Percentiles rank a stretch among this genome's conserved stretches.
Conservation (phyloP, 257 asterid species). For the Solanum gandarillasii region DNA sequence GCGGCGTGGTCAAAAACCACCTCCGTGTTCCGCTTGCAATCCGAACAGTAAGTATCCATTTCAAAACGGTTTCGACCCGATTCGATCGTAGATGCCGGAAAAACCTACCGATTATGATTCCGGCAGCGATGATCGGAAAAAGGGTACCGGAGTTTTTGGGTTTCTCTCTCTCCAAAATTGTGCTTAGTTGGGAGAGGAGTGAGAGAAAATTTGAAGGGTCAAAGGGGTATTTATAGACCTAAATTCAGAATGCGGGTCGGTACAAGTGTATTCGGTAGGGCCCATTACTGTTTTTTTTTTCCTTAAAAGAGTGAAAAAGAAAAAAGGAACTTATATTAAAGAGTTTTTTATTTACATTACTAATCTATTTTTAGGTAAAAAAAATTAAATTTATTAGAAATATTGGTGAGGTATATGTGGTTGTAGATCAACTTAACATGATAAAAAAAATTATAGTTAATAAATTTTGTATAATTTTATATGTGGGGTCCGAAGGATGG, state of each 20-base stretch:
- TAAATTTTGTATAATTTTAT: not conserved
- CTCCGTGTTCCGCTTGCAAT: conserved; percentile 90
- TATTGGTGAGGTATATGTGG: not conserved
- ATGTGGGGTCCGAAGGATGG: fast-evolving
- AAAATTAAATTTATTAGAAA: not conserved
- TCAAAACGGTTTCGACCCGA: not conserved
- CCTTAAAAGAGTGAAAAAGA: not conserved
- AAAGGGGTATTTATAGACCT: not conserved
- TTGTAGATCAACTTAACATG: not conserved
- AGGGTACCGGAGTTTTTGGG: not conserved
- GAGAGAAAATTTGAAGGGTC: not conserved
- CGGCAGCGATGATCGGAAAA: not conserved
- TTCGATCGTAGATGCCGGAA: not conserved
- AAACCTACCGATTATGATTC: not conserved
- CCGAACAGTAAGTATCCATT: conserved; percentile 61
- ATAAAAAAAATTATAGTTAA: not conserved
- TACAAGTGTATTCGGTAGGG: not conserved
- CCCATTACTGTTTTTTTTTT: not conserved
- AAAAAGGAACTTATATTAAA: not conserved
- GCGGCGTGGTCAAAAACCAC: conserved; percentile 89
- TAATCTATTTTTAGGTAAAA: not conserved
- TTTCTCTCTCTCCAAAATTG: not conserved
- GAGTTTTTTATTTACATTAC: not conserved
- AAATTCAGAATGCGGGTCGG: not conserved
- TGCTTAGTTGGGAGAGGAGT: not conserved